These are phyloP conservation scores for Ustanciosporium gigantosporum DNA, from an alignment of 1,284 basidiomycete genomes.

Conservation along the genomic window DNA sequence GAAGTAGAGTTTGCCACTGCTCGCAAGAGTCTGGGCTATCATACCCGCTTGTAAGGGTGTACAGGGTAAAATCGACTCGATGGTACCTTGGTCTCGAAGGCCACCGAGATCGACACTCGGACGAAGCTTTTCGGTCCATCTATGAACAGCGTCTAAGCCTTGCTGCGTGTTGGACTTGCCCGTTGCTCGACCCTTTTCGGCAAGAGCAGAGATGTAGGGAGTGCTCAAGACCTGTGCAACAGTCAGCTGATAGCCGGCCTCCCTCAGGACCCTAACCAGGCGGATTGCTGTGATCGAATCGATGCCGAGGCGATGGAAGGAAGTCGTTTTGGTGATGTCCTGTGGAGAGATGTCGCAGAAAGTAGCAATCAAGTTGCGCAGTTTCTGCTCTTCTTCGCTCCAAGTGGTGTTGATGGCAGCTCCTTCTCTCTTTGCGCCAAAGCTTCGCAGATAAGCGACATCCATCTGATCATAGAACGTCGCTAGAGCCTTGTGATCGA, in stretches of 20 bases:
- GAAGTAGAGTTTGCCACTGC: conserved; percentile 42
- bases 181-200: conserved; percentile 11
- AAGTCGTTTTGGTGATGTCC: conserved; percentile 30
- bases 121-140: conserved; percentile 4
- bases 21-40: conserved; percentile 49
- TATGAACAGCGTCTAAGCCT: not conserved
- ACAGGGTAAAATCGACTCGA: conserved; percentile 44
- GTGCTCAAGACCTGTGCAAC: conserved; percentile 41
- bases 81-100: conserved; percentile 8
- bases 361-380: conserved; percentile 18
- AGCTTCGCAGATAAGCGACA: conserved; percentile 6
- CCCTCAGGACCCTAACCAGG: conserved; percentile 31
- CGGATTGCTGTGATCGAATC: conserved; percentile 55
- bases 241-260: conserved; percentile 13
- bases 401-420: conserved; percentile 9
- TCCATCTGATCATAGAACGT: conserved; percentile 24
- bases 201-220: conserved; percentile 36
- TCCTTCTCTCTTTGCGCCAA: conserved; percentile 15
- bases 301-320: conserved; percentile 55
- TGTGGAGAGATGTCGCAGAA: conserved; percentile 18
- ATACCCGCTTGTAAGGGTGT: conserved; percentile 58
- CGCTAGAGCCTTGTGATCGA: conserved; percentile 42
- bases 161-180: not conserved
- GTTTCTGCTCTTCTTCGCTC: conserved; percentile 21
- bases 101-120: conserved; percentile 5